Evolutionary conservation across 2,329 filamentous ascomycete genomes (phyloP), one percentile per base, ranked within the genome.

Genomic region (Fusarium verticillioides): DNA sequence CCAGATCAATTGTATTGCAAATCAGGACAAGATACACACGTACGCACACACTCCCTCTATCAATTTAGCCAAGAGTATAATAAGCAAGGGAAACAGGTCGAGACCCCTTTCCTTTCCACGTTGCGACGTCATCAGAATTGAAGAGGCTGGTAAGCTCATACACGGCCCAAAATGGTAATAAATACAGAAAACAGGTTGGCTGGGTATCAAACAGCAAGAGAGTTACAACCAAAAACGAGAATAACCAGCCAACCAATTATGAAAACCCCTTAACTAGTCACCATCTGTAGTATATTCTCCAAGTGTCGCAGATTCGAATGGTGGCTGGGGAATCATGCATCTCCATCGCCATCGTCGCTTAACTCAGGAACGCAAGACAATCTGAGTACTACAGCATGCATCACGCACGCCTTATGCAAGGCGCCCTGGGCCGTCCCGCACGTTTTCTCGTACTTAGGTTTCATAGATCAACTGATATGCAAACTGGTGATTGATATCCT

Each of bases 291-390:
- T 28, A n/a, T 37, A 1, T 61, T 37, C 37, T 16, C 11, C 9
- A 44, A 30, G 9, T 69, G 67, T 70, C 49, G 46, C 65, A 54
- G 60, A 40, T 65, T 54, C 54, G 43, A 16, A 16, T 16, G 36
- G 60, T 69, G 60, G 67, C 60, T 70, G 59, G 66, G 39, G 9
- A n/a, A 49, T 57, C 21, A 36, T 39, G 52, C 47, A 65, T 44
- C 59, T 34, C 36, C 28, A 34, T 32, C 19, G 28, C 53, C 21
- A 67, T 52, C n/a, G 52, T 63, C 28, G 56, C 44, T 62, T 26
- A n/a, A 56, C n/a, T 53, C 70, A 73, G 70, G 70, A 70, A 73
- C 66, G 63, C 32, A 34, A 61, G 61, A 60, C 37, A 43, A 61
- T 68, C 56, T 32, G 26, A 43, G 37, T 39, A 23, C 28, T 34